phyloP scores from a whole-genome alignment of 768 basidiomycete genomes.

The Boletellus ananiceps region DNA sequence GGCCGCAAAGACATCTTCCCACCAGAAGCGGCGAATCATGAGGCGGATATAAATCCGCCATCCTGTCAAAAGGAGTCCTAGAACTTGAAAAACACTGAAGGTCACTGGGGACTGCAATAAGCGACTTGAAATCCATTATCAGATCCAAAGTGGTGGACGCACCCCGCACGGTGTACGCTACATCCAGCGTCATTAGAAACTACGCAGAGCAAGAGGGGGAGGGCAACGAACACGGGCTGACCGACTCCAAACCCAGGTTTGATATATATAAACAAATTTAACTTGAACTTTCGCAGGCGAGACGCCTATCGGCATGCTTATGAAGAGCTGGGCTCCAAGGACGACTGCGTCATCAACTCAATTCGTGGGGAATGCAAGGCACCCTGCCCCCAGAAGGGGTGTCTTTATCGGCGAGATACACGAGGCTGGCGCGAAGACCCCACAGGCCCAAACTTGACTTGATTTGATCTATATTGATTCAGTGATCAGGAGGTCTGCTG shows the following conservation, averaged over 20 bases:
- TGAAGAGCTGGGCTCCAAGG: neutral
- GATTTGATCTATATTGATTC: too few species aligned
- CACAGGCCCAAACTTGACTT: too few species aligned
- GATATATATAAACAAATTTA: neutral
- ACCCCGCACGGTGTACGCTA: conserved; percentile 1
- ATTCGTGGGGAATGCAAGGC: neutral
- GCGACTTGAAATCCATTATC: neutral
- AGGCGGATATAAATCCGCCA: conserved; percentile 20
- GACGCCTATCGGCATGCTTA: neutral
- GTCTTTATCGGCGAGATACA: too few species aligned
- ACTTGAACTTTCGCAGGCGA: neutral
- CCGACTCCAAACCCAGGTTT: neutral
- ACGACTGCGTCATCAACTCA: neutral
- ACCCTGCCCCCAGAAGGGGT: neutral
- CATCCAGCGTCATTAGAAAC: neutral
- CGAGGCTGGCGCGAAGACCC: too few species aligned
- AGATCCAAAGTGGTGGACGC: neutral
- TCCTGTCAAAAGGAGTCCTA: conserved; percentile 13
- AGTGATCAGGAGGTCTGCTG: too few species aligned
- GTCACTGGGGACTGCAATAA: conserved; percentile 2
- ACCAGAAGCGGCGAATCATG: conserved; percentile 15
- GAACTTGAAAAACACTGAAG: conserved; percentile 8
- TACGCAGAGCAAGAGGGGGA: neutral
- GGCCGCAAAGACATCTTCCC: conserved; percentile 19
- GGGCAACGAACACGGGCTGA: neutral